These are phyloP conservation scores for Penicillium salamii DNA, from an alignment of 495 filamentous ascomycete species.

Conservation along the genomic window DNA sequence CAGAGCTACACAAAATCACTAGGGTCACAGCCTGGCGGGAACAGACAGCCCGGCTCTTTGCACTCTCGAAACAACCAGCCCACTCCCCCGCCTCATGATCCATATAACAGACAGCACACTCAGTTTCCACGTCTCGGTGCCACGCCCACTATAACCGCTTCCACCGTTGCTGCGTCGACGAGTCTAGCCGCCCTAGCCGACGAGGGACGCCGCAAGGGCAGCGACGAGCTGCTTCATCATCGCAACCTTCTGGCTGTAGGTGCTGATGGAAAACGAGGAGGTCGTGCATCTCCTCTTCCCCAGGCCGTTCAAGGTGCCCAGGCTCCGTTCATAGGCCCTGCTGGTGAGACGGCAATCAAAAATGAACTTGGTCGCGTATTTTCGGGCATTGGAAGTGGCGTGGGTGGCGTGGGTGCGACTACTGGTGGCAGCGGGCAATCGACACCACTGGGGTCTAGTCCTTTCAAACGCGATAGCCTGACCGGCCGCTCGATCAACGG, in stretches of 20 bases:
- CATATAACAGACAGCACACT: constrained; percentile 30
- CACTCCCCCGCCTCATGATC: constrained; percentile 35
- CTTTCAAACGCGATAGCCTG: constrained; percentile 47
- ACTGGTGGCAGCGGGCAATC: constrained; percentile 51
- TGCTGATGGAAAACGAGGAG: constrained; percentile 45
- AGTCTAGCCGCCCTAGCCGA: constrained; percentile 28
- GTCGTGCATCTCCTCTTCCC: constrained; percentile 72
- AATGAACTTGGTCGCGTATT: constrained; percentile 91
- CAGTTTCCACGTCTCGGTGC: constrained; percentile 30
- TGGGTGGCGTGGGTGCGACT: constrained; percentile 59
- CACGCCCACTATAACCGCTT: constrained; percentile 14
- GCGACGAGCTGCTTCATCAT: constrained; percentile 51
- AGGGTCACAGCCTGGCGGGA: constrained; percentile 39
- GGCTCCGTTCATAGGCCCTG: constrained; percentile 68
- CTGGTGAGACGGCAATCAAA: constrained; percentile 81
- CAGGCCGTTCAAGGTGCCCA: constrained; percentile 93
- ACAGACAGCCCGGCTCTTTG: constrained; percentile 31
- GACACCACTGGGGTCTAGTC: constrained; percentile 56
- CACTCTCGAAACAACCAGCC: constrained; percentile 36
- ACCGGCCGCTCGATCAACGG: constrained; percentile 36
- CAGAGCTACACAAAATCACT: constrained; percentile 49
- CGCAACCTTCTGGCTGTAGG: constrained; percentile 44
- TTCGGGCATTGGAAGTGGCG: constrained; percentile 83
- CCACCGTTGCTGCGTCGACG: constrained; percentile 23
- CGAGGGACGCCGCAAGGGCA: constrained; percentile 52